A percentile compares a stretch with the other conserved stretches of the same genome.
These are phyloP conservation scores for Cymodocea nodosa DNA, from an alignment of 116 monocot genomes.

Conservation along the genomic window DNA sequence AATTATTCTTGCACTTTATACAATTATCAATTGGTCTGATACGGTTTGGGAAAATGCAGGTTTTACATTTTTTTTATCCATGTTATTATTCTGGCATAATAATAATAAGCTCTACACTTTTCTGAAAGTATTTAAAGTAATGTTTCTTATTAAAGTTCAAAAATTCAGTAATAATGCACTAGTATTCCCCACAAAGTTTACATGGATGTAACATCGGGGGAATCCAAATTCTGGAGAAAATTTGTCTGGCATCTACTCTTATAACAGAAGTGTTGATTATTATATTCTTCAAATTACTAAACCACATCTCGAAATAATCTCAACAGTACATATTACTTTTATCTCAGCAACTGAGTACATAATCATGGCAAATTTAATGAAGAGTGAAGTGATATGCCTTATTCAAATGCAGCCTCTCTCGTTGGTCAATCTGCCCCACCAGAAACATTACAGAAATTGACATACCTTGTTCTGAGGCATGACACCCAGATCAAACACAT, in stretches of 20 bases:
- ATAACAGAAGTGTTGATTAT: no score
- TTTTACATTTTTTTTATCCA: slow-evolving; percentile 8
- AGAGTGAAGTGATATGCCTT: not conserved
- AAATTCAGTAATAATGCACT: no score
- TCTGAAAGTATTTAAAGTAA: no score
- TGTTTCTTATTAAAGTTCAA: not conserved
- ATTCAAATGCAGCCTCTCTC: slow-evolving; percentile 56
- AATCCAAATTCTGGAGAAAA: no score
- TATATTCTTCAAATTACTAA: no score
- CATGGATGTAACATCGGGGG: no score
- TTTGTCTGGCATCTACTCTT: no score
- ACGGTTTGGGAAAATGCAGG: slow-evolving; percentile 98
- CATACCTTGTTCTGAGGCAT: slow-evolving; percentile 80
- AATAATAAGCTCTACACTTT: no score
- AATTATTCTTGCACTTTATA: slow-evolving; percentile 81
- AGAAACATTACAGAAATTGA: slow-evolving; percentile 85
- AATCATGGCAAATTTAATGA: not conserved
- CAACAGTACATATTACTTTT: no score
- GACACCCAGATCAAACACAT: slow-evolving; percentile 65
- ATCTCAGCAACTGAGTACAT: not conserved
- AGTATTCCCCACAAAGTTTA: no score
- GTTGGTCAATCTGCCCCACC: slow-evolving; percentile 89
- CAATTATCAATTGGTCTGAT: slow-evolving; percentile 80
- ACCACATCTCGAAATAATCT: no score
- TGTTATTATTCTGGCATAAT: no score